Base-by-base conservation (phyloP, 2,329 filamentous ascomycete genomes). In the Monilinia aucupariae region DNA sequence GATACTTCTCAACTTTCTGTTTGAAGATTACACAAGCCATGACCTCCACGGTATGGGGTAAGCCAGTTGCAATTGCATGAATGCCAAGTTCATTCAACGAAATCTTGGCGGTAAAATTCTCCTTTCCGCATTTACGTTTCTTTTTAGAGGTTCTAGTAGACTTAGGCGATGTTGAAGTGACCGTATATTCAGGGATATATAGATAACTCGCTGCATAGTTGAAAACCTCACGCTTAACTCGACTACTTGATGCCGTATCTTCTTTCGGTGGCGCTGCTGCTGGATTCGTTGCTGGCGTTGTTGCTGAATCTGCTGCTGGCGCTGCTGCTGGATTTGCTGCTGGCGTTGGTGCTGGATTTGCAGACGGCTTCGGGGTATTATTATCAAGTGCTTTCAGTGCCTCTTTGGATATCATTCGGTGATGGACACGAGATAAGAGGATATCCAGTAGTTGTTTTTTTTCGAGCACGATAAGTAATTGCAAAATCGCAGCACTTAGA, bases 141-240 rank as follows among this genome's bases (percentile, higher is more conserved):
- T 10, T 32, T 45, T 25, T 22, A n/a, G 41, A 25, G n/a, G 8
- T n/a, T n/a, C n/a, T 34, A 32, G 3, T 10, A 13, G 5, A 32
- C 1, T 25, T 34, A 8, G 4, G 27, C 17, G 2, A 9, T 20
- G 22, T 20, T 13, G 9, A 13, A 32, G 17, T 41, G 27, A 51
- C n/a, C n/a, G 25, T 34, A 34, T 61, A 56, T 34, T 27, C 25
- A n/a, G 50, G 58, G 13, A 52, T 25, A 22, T 32, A 32, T 22
- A 41, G 34, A 43, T 56, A 41, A n/a, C 13, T 58, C 49, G 60
- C 60, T 49, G 60, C 51, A 58, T 56, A 41, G 34, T 55, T 62
- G 17, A 48, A 62, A 12, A 49, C 43, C 15, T 62, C 60, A 22
- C 13, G 54, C 8, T 13, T 48, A 8, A 34, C 41, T 13, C 9